A percentile compares a stretch with the other conserved stretches of the same genome.
phyloP scores from a whole-genome alignment of 2,329 filamentous ascomycete species.

The Pseudomassariella vexata region DNA sequence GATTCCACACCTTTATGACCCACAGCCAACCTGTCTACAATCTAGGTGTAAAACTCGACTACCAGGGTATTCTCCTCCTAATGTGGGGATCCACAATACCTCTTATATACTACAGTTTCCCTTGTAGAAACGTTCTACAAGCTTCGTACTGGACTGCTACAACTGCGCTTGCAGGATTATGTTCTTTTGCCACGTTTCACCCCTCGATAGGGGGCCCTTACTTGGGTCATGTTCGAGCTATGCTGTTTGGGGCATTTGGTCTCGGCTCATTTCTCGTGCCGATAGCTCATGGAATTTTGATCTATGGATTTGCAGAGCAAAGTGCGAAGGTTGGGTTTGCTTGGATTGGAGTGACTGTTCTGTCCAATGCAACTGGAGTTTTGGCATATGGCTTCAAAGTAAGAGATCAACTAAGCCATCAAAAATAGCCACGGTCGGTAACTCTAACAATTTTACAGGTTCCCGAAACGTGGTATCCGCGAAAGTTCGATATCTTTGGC shows the following conservation, averaged over 20 bases:
- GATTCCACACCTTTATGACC: conserved; percentile 52
- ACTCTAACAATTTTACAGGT: conserved; percentile 25
- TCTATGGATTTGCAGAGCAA: conserved; percentile 26
- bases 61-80: conserved; percentile 54
- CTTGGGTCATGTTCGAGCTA: conserved; percentile 30
- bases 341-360: conserved; percentile 31
- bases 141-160: conserved; percentile 30
- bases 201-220: conserved; percentile 30
- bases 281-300: conserved; percentile 28
- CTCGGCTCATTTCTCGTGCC: conserved; percentile 32
- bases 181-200: conserved; percentile 30
- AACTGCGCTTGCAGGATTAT: conserved; percentile 27
- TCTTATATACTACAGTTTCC: conserved; percentile 50
- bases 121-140: conserved; percentile 26
- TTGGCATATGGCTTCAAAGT: conserved; percentile 29
- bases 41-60: conserved; percentile 54
- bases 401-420: conserved; percentile 3
- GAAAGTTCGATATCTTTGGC: conserved; percentile 38
- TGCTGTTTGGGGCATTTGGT: conserved; percentile 34
- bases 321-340: conserved; percentile 31
- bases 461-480: conserved; percentile 36
- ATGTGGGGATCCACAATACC: conserved; percentile 59
- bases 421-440: background rate
- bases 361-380: conserved; percentile 31
- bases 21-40: conserved; percentile 43